Evolutionary conservation across 768 basidiomycete species (phyloP).

Genomic region (Ramaria rubella): DNA sequence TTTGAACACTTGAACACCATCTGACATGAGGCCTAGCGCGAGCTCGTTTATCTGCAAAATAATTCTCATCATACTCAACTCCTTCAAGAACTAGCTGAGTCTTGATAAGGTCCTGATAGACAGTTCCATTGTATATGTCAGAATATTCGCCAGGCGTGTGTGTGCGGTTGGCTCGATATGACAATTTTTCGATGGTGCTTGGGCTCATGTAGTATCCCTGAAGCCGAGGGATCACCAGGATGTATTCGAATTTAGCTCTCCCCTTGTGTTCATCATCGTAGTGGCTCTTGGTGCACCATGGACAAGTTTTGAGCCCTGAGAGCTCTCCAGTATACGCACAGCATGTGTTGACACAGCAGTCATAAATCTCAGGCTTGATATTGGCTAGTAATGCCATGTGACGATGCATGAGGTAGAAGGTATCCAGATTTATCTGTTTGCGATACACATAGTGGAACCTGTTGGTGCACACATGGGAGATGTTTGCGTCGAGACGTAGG

Average conservation of each 20-base stretch:
- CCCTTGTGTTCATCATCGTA: slow-evolving; percentile 19
- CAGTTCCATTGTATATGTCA: slow-evolving; percentile 32
- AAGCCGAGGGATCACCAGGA: slow-evolving; percentile 35
- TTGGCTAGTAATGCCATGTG: slow-evolving; percentile 27
- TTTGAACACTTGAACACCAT: background rate
- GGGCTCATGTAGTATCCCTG: slow-evolving; percentile 19
- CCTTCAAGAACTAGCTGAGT: background rate
- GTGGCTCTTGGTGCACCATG: slow-evolving; percentile 29
- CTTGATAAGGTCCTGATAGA: slow-evolving; percentile 20
- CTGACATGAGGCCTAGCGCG: background rate
- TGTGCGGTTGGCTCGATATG: slow-evolving; percentile 24
- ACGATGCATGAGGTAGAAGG: slow-evolving; percentile 6
- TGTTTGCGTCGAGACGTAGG: background rate
- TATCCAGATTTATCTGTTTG: background rate
- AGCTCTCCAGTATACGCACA: slow-evolving; percentile 30
- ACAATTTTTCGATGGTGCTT: slow-evolving; percentile 18
- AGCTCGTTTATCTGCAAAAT: background rate
- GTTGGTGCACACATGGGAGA: background rate
- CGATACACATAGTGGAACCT: background rate
- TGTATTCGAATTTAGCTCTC: slow-evolving; percentile 27
- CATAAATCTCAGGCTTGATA: slow-evolving; percentile 27
- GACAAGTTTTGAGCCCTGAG: slow-evolving; percentile 25
- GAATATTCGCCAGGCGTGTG: slow-evolving; percentile 17
- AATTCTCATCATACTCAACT: background rate
- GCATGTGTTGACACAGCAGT: slow-evolving; percentile 42